A percentile compares a stretch with the other conserved stretches of the same genome.
Conservation (phyloP, 305 asterid genomes). For the Fraxinus floribunda region DNA sequence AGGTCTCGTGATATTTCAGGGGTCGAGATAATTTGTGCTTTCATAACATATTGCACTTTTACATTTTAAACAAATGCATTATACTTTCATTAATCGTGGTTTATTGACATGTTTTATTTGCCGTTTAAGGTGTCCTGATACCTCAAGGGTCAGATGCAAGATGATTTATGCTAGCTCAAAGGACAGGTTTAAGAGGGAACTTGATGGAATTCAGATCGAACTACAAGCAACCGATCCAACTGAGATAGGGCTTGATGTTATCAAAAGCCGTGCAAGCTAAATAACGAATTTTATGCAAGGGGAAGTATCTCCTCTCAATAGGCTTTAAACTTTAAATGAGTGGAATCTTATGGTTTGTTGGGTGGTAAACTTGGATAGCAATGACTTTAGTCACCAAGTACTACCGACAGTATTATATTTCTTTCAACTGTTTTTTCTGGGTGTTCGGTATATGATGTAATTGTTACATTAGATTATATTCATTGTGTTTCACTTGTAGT, state of each 20-base stretch:
- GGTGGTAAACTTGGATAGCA: conserved; percentile 1
- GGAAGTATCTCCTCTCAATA: neutral
- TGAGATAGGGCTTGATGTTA: conserved; percentile 52
- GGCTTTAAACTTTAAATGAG: neutral
- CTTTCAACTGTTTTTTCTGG: neutral
- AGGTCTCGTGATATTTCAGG: conserved; percentile 43
- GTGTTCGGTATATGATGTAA: neutral
- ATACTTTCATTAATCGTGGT: conserved; percentile 1
- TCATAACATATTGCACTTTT: neutral
- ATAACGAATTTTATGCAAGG: neutral
- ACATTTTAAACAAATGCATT: neutral
- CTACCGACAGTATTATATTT: neutral
- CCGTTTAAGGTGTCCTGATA: conserved; percentile 45
- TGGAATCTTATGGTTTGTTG: neutral
- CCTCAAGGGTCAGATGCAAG: conserved; percentile 47
- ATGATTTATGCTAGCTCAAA: conserved; percentile 57
- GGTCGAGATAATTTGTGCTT: conserved; percentile 45
- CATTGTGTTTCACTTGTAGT: neutral
- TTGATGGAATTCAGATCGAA: conserved; percentile 51
- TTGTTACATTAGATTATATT: neutral
- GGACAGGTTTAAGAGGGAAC: conserved; percentile 52
- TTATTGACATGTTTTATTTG: neutral
- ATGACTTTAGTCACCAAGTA: neutral
- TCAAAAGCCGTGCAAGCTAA: conserved; percentile 46
- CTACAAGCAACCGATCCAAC: conserved; percentile 59